A percentile compares a stretch with the other conserved stretches of the same genome.
These are phyloP conservation scores for Sesbania bispinosa DNA, from an alignment of 306 rosid genomes.

Conservation along the genomic window DNA sequence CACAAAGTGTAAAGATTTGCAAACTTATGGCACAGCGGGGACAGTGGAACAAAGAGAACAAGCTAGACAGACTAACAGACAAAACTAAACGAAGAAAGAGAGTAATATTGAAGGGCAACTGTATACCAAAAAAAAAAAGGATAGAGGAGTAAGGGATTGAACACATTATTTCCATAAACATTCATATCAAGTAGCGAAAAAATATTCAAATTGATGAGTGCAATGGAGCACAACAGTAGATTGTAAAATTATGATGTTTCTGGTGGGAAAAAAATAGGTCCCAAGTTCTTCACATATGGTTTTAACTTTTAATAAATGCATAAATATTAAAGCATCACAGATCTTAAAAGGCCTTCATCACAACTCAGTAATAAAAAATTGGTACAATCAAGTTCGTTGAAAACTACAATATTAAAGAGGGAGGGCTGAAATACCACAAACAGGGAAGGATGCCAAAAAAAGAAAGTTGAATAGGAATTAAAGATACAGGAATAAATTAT, in stretches of 20 bases:
- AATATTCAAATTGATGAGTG: neutral
- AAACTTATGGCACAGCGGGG: neutral
- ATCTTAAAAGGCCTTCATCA: constrained; percentile 1
- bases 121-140: neutral
- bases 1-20: neutral
- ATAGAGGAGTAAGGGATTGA: neutral
- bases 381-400: neutral
- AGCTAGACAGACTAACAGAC: neutral
- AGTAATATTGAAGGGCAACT: neutral
- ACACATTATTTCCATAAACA: neutral
- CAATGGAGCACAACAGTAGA: neutral
- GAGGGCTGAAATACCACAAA: constrained; percentile 1
- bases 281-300: neutral
- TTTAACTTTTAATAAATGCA: neutral
- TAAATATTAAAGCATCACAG: neutral
- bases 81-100: neutral
- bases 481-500: neutral
- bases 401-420: neutral
- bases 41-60: neutral
- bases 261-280: neutral
- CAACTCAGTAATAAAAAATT: neutral
- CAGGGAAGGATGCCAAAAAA: neutral
- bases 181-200: neutral
- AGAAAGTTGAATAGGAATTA: neutral
- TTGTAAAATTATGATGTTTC: neutral